A percentile compares a stretch with the other conserved stretches of the same genome.
Conservation (phyloP, 345 rosid genomes). For the Trapa incisa region DNA sequence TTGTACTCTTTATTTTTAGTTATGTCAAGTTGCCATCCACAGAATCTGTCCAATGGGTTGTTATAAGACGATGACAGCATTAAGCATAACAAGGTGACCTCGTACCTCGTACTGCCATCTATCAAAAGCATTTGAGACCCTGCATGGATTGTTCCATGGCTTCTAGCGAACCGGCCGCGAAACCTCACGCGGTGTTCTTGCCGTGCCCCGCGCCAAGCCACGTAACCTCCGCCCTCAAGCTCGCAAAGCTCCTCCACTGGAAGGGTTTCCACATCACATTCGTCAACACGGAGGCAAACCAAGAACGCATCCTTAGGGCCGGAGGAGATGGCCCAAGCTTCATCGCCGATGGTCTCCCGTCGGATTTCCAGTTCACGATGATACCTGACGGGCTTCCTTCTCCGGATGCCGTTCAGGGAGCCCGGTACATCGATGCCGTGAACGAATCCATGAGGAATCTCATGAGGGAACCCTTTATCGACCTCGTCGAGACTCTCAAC, state of each 20-base stretch:
- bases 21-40: no score
- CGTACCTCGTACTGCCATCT: no score
- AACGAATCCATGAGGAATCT: background rate
- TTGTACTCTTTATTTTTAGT: no score
- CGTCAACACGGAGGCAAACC: conserved; percentile 14
- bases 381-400: conserved; percentile 10
- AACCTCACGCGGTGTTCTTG: conserved; percentile 10
- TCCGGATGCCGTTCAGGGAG: background rate
- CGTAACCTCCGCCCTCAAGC: conserved; percentile 8
- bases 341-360: background rate
- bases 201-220: conserved; percentile 17
- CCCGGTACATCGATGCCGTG: background rate
- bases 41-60: no score
- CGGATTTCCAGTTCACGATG: conserved; percentile 7
- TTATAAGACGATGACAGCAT: no score
- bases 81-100: no score
- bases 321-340: background rate
- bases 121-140: no score
- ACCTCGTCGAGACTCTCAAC: background rate
- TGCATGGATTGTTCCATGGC: no score
- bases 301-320: conserved; percentile 10
- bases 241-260: conserved; percentile 16
- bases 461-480: background rate
- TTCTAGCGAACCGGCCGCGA: no score
- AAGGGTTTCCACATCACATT: conserved; percentile 14